phyloP scores from a whole-genome alignment of 2,329 filamentous ascomycete species.

The Ophiobolus disseminans region DNA sequence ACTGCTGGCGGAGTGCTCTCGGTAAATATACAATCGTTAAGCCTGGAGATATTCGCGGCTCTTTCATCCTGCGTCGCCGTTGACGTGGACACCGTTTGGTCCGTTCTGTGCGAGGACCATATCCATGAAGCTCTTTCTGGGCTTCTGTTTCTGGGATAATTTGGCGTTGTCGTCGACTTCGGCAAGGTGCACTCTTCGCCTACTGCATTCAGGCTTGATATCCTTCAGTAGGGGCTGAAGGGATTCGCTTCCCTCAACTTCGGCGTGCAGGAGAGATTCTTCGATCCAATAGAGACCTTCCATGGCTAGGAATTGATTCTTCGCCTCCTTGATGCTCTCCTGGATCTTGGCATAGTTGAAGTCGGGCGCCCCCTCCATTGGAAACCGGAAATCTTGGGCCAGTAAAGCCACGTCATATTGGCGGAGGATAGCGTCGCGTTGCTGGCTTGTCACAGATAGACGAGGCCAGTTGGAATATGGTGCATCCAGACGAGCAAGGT shows the following conservation, averaged over 20 bases:
- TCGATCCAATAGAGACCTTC: slow-evolving; percentile 50
- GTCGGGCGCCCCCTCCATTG: slow-evolving; percentile 47
- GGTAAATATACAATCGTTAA: slow-evolving; percentile 13
- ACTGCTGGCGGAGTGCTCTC: slow-evolving; percentile 9
- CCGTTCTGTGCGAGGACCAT: slow-evolving; percentile 37
- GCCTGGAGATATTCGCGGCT: slow-evolving; percentile 1
- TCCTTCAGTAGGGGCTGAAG: slow-evolving; percentile 39
- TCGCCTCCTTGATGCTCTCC: slow-evolving; percentile 44
- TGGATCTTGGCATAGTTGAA: slow-evolving; percentile 48
- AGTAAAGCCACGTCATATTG: slow-evolving; percentile 49
- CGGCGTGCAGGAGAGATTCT: slow-evolving; percentile 32
- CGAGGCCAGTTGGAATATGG: slow-evolving; percentile 48
- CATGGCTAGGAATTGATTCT: slow-evolving; percentile 47
- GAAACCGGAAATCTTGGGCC: slow-evolving; percentile 48
- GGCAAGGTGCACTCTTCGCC: slow-evolving; percentile 33
- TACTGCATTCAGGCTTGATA: slow-evolving; percentile 36
- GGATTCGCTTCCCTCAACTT: slow-evolving; percentile 39
- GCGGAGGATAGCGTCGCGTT: slow-evolving; percentile 46
- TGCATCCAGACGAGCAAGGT: slow-evolving; percentile 40
- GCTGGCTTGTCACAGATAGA: slow-evolving; percentile 41
- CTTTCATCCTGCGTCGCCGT: slow-evolving; percentile 34
- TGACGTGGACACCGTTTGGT: slow-evolving; percentile 28
- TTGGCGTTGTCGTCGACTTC: slow-evolving; percentile 23
- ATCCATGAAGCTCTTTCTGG: slow-evolving; percentile 48
- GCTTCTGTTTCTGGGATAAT: slow-evolving; percentile 38